These are phyloP conservation scores for Suillus hirtellus DNA, from an alignment of 768 basidiomycete genomes.

Conservation along the genomic window DNA sequence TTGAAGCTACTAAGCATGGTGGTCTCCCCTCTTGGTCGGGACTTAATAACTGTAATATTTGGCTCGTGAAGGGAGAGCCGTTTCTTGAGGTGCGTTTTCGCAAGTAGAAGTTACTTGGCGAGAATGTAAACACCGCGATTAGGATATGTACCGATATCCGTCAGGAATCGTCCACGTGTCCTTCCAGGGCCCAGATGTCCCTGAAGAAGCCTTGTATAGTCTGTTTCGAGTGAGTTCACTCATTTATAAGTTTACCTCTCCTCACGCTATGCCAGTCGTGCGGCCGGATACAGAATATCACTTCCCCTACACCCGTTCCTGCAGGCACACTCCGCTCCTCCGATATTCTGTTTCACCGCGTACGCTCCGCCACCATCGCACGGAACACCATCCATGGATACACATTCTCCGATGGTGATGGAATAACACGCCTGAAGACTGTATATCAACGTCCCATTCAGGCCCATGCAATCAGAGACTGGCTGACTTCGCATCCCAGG, in stretches of 20 bases:
- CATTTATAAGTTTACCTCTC: background rate
- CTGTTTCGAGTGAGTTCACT: conserved; percentile 64
- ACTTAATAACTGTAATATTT: conserved; percentile 49
- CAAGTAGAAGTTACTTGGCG: conserved; percentile 3
- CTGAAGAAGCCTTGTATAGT: conserved; percentile 77
- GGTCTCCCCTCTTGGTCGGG: conserved; percentile 68
- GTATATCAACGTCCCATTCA: conserved; percentile 66
- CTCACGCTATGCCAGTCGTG: conserved; percentile 56
- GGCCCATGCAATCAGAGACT: conserved; percentile 68
- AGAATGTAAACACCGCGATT: conserved; percentile 8
- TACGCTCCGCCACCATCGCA: conserved; percentile 76
- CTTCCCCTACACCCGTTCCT: conserved; percentile 57
- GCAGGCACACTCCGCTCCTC: conserved; percentile 68
- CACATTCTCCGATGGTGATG: conserved; percentile 31
- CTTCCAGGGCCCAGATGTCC: conserved; percentile 88
- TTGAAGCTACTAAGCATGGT: conserved; percentile 47
- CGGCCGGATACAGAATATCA: conserved; percentile 74
- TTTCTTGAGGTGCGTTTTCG: conserved; percentile 70
- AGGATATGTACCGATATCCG: conserved; percentile 88
- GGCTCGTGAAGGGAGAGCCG: conserved; percentile 76
- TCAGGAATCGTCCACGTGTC: conserved; percentile 70
- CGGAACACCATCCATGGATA: conserved; percentile 80
- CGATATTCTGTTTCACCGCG: conserved; percentile 57
- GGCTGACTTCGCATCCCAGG: conserved; percentile 84
- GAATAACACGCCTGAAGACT: conserved; percentile 49